Conservation (phyloP, 163 green algal genomes). For the Coccomyxa subellipsoidea region DNA sequence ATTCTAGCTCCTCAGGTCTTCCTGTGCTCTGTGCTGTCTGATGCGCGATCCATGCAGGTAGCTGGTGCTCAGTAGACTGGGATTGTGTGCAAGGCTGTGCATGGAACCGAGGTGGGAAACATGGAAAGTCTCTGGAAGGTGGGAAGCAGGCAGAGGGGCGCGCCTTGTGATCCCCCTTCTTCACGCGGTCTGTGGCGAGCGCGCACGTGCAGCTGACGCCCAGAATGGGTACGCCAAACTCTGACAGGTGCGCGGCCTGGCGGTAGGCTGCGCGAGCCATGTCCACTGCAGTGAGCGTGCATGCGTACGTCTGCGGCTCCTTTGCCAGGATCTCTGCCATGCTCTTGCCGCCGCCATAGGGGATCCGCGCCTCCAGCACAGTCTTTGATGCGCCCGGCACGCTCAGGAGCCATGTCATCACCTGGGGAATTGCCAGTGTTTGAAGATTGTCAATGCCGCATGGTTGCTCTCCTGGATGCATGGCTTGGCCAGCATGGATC, state of each 20-base stretch:
- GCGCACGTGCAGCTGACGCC: slow-evolving; percentile 65
- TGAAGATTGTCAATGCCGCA: not conserved
- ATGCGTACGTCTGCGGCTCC: slow-evolving; percentile 12
- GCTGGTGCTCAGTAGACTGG: too few relatives aligned
- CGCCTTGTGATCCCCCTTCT: slow-evolving; percentile 52
- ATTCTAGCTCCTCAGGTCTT: too few relatives aligned
- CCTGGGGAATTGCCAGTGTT: slow-evolving; percentile 31
- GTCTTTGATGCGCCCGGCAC: slow-evolving; percentile 74
- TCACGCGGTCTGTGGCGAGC: slow-evolving; percentile 54
- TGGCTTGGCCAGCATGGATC: not conserved
- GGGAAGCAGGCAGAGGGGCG: slow-evolving; percentile 15
- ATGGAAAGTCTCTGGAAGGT: too few relatives aligned
- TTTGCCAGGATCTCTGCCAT: slow-evolving; percentile 49
- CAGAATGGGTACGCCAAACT: slow-evolving; percentile 55
- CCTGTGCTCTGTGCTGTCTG: too few relatives aligned
- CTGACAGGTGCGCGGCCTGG: slow-evolving; percentile 47
- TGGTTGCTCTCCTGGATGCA: not conserved
- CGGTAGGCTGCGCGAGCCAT: slow-evolving; percentile 62
- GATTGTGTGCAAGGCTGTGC: too few relatives aligned
- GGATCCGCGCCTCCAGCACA: slow-evolving; percentile 68
- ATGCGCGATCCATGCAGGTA: too few relatives aligned
- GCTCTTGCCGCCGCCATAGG: slow-evolving; percentile 52
- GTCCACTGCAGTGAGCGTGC: slow-evolving; percentile 36
- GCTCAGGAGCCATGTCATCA: slow-evolving; percentile 65
- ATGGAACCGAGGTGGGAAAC: too few relatives aligned